Evolutionary conservation across 768 basidiomycete species (phyloP).

Genomic region (Auricularia sp.): DNA sequence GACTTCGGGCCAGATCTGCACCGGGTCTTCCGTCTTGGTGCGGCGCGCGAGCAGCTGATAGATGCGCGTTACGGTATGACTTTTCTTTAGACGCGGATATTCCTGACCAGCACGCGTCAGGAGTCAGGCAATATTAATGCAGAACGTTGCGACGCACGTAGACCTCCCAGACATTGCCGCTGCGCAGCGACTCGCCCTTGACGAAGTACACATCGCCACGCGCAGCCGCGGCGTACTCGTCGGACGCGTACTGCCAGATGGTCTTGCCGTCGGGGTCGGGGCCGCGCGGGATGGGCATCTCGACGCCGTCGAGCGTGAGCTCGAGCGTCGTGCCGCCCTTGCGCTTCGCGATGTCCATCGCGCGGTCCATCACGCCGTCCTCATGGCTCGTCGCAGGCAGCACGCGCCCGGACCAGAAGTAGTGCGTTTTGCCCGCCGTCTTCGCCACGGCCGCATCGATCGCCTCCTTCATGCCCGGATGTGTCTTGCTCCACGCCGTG

Average conservation of each 20-base stretch:
- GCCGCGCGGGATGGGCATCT: not conserved
- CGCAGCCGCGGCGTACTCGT: not conserved
- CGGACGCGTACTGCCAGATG: conserved; percentile 2
- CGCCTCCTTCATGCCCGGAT: not conserved
- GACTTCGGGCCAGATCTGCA: not conserved
- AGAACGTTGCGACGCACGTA: not conserved
- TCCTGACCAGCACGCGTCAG: not conserved
- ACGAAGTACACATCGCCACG: not conserved
- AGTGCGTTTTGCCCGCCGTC: not conserved
- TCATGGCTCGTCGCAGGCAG: not conserved
- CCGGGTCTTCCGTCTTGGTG: not conserved
- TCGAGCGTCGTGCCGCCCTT: not conserved
- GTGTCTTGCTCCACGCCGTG: not conserved
- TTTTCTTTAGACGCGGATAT: not conserved
- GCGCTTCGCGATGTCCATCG: not conserved
- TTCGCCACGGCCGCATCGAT: not conserved
- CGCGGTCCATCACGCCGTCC: not conserved
- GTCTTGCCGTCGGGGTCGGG: not conserved
- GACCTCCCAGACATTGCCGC: not conserved
- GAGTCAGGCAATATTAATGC: not conserved
- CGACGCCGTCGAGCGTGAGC: not conserved
- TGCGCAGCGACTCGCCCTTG: not conserved
- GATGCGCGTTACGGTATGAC: not conserved
- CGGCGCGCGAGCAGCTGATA: not conserved
- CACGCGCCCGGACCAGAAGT: conserved; percentile 1